These are phyloP conservation scores for Themeda triandra DNA, from an alignment of 176 grass and related monocot species.

Conservation along the genomic window DNA sequence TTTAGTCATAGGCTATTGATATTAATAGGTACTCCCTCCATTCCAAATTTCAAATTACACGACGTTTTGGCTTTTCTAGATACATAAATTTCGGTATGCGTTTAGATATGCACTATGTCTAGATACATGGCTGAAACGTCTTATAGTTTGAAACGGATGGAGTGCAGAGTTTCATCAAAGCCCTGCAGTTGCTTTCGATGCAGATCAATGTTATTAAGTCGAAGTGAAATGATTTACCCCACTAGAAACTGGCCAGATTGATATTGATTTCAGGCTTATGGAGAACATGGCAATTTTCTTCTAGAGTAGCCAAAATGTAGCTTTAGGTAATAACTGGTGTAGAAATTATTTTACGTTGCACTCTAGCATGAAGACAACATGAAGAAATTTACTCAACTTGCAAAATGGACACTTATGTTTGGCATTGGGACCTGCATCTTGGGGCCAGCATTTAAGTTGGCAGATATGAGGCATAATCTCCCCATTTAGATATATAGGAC, in stretches of 20 bases:
- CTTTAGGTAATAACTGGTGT: neutral
- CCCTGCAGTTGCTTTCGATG: neutral
- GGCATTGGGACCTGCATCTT: neutral
- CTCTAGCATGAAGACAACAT: slow-evolving; percentile 22
- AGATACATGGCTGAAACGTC: no score
- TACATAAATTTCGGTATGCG: no score
- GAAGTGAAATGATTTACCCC: neutral
- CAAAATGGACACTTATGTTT: slow-evolving; percentile 3
- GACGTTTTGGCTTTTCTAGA: no score
- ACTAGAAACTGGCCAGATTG: neutral
- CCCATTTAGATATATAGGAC: slow-evolving; percentile 3
- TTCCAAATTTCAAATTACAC: no score
- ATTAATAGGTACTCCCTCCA: no score
- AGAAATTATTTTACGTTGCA: neutral
- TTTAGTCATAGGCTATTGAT: no score
- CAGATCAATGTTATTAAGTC: neutral
- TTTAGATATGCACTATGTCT: no score
- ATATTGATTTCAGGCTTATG: neutral
- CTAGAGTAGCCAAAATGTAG: neutral
- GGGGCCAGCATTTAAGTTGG: slow-evolving; percentile 18
- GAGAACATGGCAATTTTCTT: neutral
- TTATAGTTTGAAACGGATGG: no score
- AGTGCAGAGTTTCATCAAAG: neutral
- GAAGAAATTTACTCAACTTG: neutral
- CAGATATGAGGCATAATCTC: neutral